Evolutionary conservation across 1,284 basidiomycete genomes (phyloP), one percentile per base, ranked within the genome.

Genomic region (Termitomyces sp.): DNA sequence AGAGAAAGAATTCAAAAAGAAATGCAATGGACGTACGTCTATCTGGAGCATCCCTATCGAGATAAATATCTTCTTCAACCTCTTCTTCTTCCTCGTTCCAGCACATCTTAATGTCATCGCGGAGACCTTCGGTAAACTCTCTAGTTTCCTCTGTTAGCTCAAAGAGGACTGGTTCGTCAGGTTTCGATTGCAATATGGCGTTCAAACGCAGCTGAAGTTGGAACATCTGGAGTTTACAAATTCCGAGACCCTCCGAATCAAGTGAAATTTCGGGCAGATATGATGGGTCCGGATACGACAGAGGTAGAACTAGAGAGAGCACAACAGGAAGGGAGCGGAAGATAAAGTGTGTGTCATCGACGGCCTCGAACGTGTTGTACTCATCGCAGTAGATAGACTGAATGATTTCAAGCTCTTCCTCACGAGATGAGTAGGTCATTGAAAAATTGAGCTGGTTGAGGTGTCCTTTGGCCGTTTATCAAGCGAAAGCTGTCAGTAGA

Each of bases 331-430:
- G 8, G 3, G 54, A 52, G 18, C 31, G 50, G 24, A 52, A 55
- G n/a, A 43, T 43, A 34, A 49, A 49, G 35, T 55, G 50, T 8
- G 41, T 51, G 8, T 44, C 42, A 16, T 55, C 50, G 42, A 55
- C 38, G n/a, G 18, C 21, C 14, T 55, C 42, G 37, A 55, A 55
- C 8, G 42, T 55, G 30, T 52, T 49, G 31, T 24, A 48, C n/a
- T 28, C 37, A 24, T 52, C 50, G 31, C 54, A 55, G 39, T 54
- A 54, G 16, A 52, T 52, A 28, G 54, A 48, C 18, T 46, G 50
- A 5, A 49, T 47, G 33, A 46, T 42, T 28, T 51, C 35, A 33
- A 52, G 30, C n/a, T 55, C 50, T 33, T 52, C 54, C 19, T 52
- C 46, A 3, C 50, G 53, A 10, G 3, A n/a, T 5, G 34, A 38